Evolutionary conservation across 352 stramenopile genomes (phyloP), one percentile per base, ranked within the genome.

Genomic region (Pythium dissimile): DNA sequence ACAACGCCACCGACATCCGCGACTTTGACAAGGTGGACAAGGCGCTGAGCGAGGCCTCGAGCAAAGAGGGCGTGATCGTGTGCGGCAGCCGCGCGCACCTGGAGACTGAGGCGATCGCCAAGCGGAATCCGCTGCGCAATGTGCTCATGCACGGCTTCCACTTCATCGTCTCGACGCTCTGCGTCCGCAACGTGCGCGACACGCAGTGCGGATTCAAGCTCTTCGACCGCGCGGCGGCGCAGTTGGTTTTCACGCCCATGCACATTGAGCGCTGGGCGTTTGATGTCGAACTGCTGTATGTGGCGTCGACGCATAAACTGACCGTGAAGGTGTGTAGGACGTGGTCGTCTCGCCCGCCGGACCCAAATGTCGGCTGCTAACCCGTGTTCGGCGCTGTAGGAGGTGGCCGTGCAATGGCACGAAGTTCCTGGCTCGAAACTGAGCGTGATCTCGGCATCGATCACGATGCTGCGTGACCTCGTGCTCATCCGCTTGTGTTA

Each of bases 191-290:
- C 60, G 84, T 98, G 44, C 81, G 87, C 38, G 93, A 98, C 61
- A 98, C 93, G 20, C 92, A 98, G 70, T 98, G 93, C 62, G 93
- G 93, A 18, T 98, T 98, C 67, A 98, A 98, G 66, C 77, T 98
- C 15, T 97, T 98, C 57, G 88, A 96, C 48, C 83, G 90, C 42
- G 72, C 71, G 34, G 84, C 89, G 4, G 89, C 88, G 10, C 75
- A 73, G 9, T 61, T 92, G 16, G 57, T 97, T 12, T 98, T 98
- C 67, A 62, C 81, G 38, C 83, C 87, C n/a, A 78, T 98, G 73
- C 93, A 98, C 74, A 89, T 98, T 18, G 83, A 97, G 54, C 85
- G 93, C 34, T 98, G 93, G 93, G 89, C 88, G 18, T 98, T 98
- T 66, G 93, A 98, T 64, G 89, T 97, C n/a, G 93, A 98, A 57